Conservation (phyloP, 345 rosid genomes). For the Leavenworthia alabamica region DNA sequence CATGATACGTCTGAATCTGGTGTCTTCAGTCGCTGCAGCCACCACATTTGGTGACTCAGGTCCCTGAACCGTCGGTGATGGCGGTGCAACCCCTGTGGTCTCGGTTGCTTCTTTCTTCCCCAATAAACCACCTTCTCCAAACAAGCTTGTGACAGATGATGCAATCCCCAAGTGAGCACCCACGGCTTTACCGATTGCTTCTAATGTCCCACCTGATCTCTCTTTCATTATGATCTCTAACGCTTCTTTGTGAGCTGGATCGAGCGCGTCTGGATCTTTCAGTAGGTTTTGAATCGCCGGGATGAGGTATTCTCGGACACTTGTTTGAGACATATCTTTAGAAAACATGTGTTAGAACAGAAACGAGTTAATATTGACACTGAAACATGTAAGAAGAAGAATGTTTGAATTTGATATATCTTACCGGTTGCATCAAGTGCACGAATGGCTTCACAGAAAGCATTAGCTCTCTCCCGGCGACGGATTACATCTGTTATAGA, state of each 20-base stretch:
- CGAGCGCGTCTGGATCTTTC: constrained; percentile 74
- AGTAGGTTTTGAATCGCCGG: constrained; percentile 79
- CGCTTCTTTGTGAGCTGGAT: constrained; percentile 96
- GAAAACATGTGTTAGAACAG: background rate
- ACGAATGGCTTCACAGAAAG: constrained; percentile 88
- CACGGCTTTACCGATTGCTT: constrained; percentile 80
- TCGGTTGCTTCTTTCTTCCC: constrained; percentile 74
- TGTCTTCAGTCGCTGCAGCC: constrained; percentile 54
- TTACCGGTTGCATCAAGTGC: constrained; percentile 95
- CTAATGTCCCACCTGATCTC: constrained; percentile 81
- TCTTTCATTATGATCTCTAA: constrained; percentile 86
- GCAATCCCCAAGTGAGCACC: constrained; percentile 92
- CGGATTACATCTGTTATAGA: constrained; percentile 56
- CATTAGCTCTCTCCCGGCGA: constrained; percentile 81
- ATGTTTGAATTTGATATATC: constrained; percentile 15
- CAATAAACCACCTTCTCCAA: constrained; percentile 73
- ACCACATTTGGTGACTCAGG: constrained; percentile 45
- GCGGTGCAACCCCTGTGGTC: constrained; percentile 23
- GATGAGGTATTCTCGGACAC: constrained; percentile 67
- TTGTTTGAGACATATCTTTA: constrained; percentile 67
- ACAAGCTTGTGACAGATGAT: constrained; percentile 80
- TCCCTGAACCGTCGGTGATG: constrained; percentile 32
- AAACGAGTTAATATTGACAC: background rate
- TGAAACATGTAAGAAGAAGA: background rate
- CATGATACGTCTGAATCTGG: constrained; percentile 89